phyloP scores from a whole-genome alignment of 768 basidiomycete genomes.

The Pholiota microspora region DNA sequence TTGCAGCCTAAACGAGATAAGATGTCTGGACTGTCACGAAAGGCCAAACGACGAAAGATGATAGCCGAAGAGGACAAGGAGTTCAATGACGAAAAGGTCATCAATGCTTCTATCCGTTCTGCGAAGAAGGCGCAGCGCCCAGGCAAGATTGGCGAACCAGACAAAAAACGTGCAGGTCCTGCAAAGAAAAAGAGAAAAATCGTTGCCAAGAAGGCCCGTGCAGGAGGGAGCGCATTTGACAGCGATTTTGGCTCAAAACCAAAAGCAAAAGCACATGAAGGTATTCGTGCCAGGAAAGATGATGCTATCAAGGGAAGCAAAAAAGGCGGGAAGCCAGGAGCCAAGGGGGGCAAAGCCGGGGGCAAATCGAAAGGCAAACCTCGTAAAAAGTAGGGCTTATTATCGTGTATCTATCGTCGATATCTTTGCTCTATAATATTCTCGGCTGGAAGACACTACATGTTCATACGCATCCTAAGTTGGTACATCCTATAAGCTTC shows the following conservation, averaged over 20 bases:
- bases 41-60: conserved; percentile 84
- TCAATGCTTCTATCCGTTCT: conserved; percentile 77
- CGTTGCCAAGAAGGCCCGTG: conserved; percentile 31
- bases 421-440: neutral
- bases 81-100: conserved; percentile 45
- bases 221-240: conserved; percentile 45
- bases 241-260: conserved; percentile 52
- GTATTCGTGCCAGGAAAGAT: conserved; percentile 62
- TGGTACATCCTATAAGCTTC: conserved; percentile 48
- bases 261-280: conserved; percentile 42
- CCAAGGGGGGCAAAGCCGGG: conserved; percentile 25
- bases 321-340: conserved; percentile 36
- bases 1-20: conserved; percentile 73
- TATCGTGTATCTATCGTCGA: neutral
- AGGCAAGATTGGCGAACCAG: conserved; percentile 67
- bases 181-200: conserved; percentile 33
- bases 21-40: conserved; percentile 81
- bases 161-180: conserved; percentile 26
- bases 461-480: conserved; percentile 11
- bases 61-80: conserved; percentile 79
- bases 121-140: conserved; percentile 81
- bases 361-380: conserved; percentile 10
- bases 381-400: conserved; percentile 5
- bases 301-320: conserved; percentile 54
- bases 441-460: neutral